Base-by-base conservation (phyloP, 495 filamentous ascomycete species). In the Poronia punctata region DNA sequence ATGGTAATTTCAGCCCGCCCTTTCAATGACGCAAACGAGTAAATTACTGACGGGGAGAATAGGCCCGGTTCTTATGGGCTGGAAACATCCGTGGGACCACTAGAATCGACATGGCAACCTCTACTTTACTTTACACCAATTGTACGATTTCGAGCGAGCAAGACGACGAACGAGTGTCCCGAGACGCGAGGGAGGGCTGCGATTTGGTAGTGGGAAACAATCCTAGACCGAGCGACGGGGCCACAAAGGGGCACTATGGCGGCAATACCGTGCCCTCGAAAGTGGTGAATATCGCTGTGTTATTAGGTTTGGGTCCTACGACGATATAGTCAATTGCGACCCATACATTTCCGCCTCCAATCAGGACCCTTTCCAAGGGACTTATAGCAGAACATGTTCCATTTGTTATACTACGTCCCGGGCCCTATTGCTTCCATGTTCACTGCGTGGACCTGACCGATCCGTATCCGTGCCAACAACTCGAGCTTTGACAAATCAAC, bases 51-150 rank as follows among this genome's bases (percentile, higher is more conserved):
- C 41, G 22, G 36, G 26, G 28, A 36, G 31, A 14, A 40, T 49
- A 71, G 67, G 72, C 16, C 73, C 92, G 10, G 92, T 79, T 22
- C 67, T 99, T 38, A 52, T 99, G 43, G 92, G 92, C 52, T 89
- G 80, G 86, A 97, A 86, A 67, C 93, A 97, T 60, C 93, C 92
- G 37, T 99, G 93, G 93, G 92, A 99, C 52, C 93, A 99, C 70
- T 98, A 77, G 80, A 60, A 37, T 40, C 57, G 30, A 32, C n/a
- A n/a, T n/a, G n/a, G n/a, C n/a, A n/a, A n/a, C n/a, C n/a, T n/a
- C n/a, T n/a, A n/a, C n/a, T n/a, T n/a, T n/a, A n/a, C n/a, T n/a
- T n/a, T n/a, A n/a, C n/a, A n/a, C n/a, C n/a, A n/a, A n/a, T n/a
- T 29, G 7, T 31, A 16, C 33, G 17, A 18, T 40, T 14, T 18